phyloP scores from a whole-genome alignment of 768 basidiomycete species.

The Agrocybe praecox region DNA sequence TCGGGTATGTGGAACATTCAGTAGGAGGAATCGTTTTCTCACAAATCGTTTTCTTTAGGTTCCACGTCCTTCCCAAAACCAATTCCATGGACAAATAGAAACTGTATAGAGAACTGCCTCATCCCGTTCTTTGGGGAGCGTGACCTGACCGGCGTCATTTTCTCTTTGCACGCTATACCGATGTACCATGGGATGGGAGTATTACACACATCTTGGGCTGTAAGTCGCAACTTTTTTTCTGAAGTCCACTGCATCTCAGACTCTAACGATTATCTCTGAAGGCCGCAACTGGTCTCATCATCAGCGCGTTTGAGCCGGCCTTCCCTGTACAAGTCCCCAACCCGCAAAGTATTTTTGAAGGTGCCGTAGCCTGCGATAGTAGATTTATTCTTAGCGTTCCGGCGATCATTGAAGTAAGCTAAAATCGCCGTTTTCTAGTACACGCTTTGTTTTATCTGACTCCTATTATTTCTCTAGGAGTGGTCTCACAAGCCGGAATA shows the following conservation, averaged over 20 bases:
- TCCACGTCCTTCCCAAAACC: not conserved
- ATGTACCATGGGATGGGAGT: conserved; percentile 11
- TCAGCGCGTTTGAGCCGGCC: conserved; percentile 7
- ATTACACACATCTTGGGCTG: conserved; percentile 3
- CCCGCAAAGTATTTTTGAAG: conserved; percentile 5
- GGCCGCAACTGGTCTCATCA: conserved; percentile 1
- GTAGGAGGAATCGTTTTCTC: no score
- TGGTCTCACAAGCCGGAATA: conserved; percentile 9
- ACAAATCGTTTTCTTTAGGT: not conserved
- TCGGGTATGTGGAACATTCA: no score
- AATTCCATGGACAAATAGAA: not conserved
- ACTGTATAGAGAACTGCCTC: not conserved
- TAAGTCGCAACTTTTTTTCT: not conserved
- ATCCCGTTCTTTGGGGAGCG: conserved; percentile 7
- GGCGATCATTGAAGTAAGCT: conserved; percentile 3
- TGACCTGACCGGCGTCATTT: conserved; percentile 7
- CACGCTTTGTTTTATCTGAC: not conserved
- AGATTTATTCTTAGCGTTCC: conserved; percentile 8
- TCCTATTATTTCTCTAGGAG: not conserved
- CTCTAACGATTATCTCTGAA: not conserved
- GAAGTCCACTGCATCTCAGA: no score
- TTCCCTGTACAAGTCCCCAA: conserved; percentile 8
- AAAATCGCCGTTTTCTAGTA: no score
- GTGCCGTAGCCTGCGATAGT: not conserved
- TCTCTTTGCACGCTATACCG: conserved; percentile 9